Base-by-base conservation (phyloP, 345 rosid genomes). In the Fremontodendron californicum region DNA sequence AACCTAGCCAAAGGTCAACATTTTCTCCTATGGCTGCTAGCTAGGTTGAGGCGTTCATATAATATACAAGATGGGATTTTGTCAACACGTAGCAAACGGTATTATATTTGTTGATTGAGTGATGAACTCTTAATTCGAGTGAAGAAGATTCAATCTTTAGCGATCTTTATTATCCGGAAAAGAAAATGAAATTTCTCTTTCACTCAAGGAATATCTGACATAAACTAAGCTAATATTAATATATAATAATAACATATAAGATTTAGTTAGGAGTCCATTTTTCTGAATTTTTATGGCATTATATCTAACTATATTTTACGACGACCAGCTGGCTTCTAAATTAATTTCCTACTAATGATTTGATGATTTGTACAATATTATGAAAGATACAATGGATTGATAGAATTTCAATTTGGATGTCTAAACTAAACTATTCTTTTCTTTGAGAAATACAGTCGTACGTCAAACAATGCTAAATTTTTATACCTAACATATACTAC, bases 401-500 rank as follows among this genome's bases (percentile, higher is more conserved):
- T n/a, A 10, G 31, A 6, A n/a, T 33, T 18, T 62, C 67, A 40
- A 39, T 23, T 37, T 16, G 23, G 21, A n/a, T n/a, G n/a, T n/a
- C n/a, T n/a, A n/a, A n/a, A n/a, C n/a, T n/a, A n/a, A n/a, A n/a
- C n/a, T n/a, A n/a, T n/a, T n/a, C n/a, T n/a, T n/a, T 42, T 21
- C 13, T 33, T 51, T 37, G 31, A 7, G 18, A 62, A 66, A 78
- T 78, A 69, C 67, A 40, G 9, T 69, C 43, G n/a, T n/a, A n/a
- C n/a, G 85, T 82, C 85, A 83, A 87, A 80, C 71, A 65, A 0
- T 21, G 61, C 77, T 77, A 81, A 68, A 77, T 4, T 72, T 75
- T 46, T 77, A 76, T 80, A 81, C 90, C 90, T 82, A 86, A 84
- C 87, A 71, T 11, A 73, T 81, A 80, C 37, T 19, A 25, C 7